Conservation (phyloP, 2,329 filamentous ascomycete species). For the Aspergillus awamori region DNA sequence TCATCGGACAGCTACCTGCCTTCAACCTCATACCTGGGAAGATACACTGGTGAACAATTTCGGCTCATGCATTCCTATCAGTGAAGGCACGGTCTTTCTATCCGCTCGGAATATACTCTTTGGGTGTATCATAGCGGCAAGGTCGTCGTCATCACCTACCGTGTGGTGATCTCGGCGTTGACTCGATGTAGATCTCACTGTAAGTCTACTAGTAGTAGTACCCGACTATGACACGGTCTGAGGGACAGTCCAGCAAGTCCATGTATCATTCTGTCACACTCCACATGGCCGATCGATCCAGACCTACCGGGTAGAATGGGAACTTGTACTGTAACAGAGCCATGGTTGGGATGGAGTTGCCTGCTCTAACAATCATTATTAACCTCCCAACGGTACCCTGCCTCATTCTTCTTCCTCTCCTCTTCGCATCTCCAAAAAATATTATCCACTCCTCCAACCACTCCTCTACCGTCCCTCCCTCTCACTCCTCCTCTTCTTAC, state of each 20-base stretch:
- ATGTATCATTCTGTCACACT: conserved; percentile 25
- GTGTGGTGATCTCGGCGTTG: not conserved
- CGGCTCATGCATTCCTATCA: not conserved
- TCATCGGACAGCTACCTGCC: not conserved
- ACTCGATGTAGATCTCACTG: not conserved
- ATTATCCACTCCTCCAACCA: not conserved
- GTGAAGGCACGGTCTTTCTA: not conserved
- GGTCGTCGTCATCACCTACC: not conserved
- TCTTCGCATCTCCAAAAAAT: not conserved
- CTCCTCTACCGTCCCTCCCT: not conserved
- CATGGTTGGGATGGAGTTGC: conserved; percentile 20
- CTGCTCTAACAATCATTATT: conserved; percentile 12
- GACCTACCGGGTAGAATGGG: conserved; percentile 15
- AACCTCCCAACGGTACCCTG: not conserved
- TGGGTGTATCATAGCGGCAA: not conserved
- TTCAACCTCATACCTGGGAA: not conserved
- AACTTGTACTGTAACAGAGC: conserved; percentile 32
- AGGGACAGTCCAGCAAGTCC: conserved; percentile 8
- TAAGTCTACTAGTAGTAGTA: not conserved
- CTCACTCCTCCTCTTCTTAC: not conserved
- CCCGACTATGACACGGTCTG: not conserved
- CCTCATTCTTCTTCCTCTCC: not conserved
- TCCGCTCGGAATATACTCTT: not conserved
- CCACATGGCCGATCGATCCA: conserved; percentile 10
- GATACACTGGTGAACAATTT: not conserved